Evolutionary conservation across 2,329 filamentous ascomycete species (phyloP).

Genomic region (Didymella sp.): DNA sequence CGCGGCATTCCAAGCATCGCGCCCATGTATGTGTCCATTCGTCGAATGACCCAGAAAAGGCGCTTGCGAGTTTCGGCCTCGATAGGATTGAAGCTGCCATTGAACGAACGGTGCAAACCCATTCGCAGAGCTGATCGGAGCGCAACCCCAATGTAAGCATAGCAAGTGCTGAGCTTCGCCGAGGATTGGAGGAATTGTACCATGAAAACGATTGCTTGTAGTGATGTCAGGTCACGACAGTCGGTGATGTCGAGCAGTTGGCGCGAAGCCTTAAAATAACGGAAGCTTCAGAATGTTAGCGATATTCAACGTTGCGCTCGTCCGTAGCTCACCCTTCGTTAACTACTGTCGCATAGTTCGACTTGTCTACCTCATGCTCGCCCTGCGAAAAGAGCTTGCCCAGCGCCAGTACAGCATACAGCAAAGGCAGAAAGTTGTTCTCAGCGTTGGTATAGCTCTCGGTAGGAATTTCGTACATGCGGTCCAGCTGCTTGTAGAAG

Average conservation of each 20-base stretch:
- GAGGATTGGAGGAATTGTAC: constrained; percentile 61
- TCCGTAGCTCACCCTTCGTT: constrained; percentile 53
- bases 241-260: constrained; percentile 61
- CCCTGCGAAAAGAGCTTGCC: constrained; percentile 57
- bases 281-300: constrained; percentile 49
- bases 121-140: constrained; percentile 59
- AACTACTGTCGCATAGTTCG: constrained; percentile 55
- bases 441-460: constrained; percentile 56
- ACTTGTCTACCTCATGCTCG: constrained; percentile 45
- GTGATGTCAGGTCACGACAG: constrained; percentile 57
- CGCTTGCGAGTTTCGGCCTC: constrained; percentile 59
- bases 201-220: constrained; percentile 62
- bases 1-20: constrained; percentile 59
- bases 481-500: constrained; percentile 79
- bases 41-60: constrained; percentile 60
- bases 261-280: constrained; percentile 58
- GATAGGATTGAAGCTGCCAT: constrained; percentile 56
- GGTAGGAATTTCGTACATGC: constrained; percentile 72
- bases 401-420: constrained; percentile 58
- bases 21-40: constrained; percentile 61
- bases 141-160: constrained; percentile 60
- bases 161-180: constrained; percentile 60
- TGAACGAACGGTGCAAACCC: constrained; percentile 59
- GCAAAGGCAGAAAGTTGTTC: constrained; percentile 56
- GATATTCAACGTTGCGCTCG: background rate